Base-by-base conservation (phyloP, 768 basidiomycete species). In the Tubosaeta brunneosetosa region DNA sequence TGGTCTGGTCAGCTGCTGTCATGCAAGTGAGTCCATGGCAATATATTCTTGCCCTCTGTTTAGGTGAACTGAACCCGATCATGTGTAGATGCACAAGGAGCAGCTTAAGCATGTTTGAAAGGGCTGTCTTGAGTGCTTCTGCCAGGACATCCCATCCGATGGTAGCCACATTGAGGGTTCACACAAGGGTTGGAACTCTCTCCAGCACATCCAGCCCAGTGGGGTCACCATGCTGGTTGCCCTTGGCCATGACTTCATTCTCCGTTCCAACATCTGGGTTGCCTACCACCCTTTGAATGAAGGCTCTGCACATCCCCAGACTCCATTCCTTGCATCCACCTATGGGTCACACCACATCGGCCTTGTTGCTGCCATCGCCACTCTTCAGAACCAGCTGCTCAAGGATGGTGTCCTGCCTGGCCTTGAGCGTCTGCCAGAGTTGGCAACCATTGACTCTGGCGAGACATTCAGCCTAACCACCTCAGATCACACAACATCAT, bases 151-250 rank as follows among this genome's bases (percentile, higher is more conserved):
- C 5, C 34, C 31, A 0, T 51, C 63, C 0, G 61, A 71, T 41
- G 61, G 69, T 0, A 68, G 66, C 12, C 59, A 54, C 1, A 68
- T 71, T 9, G 61, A 71, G 26, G 65, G 61, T 1, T 59, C 51
- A 2, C 67, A 68, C 48, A 69, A 68, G 37, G 61, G 55, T 0
- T 69, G 64, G 67, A 69, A 69, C 34, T 27, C 47, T 2, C 26
- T 70, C 0, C 55, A 59, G 45, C 46, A 56, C 0, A 42, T 58
- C 1, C 46, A 57, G 14, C 56, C 69, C 0, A 63, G 65, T 27
- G 64, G 68, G 1, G 37, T 71, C 0, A 55, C 44, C 3, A 49
- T 59, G 12, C 47, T 70, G 12, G 12, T 36, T 0, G 34, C 48
- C 0, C 61, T 68, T 0, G 14, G 52, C 2, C 58, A 61, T 10